phyloP scores from a whole-genome alignment of 1,284 basidiomycete genomes.

The Pyrrhoderma noxium region DNA sequence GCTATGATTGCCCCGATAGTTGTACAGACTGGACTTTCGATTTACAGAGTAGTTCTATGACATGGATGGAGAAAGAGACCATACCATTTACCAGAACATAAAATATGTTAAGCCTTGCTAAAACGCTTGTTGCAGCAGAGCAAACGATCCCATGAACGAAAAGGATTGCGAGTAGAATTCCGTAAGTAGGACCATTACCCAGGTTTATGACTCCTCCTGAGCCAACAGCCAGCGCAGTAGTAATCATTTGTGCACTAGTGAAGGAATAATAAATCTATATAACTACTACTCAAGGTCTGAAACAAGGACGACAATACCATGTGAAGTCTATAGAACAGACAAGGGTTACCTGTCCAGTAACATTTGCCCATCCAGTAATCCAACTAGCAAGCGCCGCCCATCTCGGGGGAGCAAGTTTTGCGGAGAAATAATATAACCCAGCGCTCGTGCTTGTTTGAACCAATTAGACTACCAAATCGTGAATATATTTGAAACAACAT shows the following conservation, averaged over 20 bases:
- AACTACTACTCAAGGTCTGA: too few relatives aligned
- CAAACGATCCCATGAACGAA: slow-evolving; percentile 61
- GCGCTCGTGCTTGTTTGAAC: slow-evolving; percentile 46
- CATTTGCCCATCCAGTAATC: slow-evolving; percentile 66
- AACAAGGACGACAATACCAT: slow-evolving; percentile 43
- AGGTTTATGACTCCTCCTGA: slow-evolving; percentile 46
- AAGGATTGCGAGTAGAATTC: slow-evolving; percentile 55
- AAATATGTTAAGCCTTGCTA: slow-evolving; percentile 62
- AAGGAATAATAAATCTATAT: background rate
- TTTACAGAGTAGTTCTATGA: slow-evolving; percentile 6
- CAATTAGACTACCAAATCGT: background rate
- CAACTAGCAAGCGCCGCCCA: slow-evolving; percentile 60
- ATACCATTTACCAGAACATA: slow-evolving; percentile 58
- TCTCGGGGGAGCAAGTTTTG: slow-evolving; percentile 54
- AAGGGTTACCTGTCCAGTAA: slow-evolving; percentile 52
- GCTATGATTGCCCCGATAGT: slow-evolving; percentile 53
- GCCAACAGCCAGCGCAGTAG: slow-evolving; percentile 57
- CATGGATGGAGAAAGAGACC: slow-evolving; percentile 18
- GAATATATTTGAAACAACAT: slow-evolving; percentile 24
- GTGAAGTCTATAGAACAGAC: slow-evolving; percentile 73
- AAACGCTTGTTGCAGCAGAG: slow-evolving; percentile 56
- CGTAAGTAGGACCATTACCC: slow-evolving; percentile 57
- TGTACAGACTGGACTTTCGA: slow-evolving; percentile 40
- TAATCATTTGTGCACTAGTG: slow-evolving; percentile 67
- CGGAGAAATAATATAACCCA: slow-evolving; percentile 68